These are phyloP conservation scores for Metschnikowia reukaufii DNA, from an alignment of 805 yeast species.

Conservation along the genomic window DNA sequence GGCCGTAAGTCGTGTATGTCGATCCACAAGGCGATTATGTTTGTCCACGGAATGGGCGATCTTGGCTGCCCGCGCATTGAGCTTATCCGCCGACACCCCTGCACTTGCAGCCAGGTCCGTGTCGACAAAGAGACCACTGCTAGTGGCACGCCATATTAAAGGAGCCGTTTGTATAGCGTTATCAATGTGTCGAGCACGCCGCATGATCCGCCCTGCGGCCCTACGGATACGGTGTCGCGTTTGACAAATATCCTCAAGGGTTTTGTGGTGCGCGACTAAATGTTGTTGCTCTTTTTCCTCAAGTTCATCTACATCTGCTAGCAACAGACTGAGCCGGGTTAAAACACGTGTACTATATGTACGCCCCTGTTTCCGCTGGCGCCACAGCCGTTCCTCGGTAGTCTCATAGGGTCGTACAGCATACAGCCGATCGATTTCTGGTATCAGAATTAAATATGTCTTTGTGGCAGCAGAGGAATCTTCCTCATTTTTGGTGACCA, in stretches of 20 bases:
- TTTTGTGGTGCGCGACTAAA: neutral
- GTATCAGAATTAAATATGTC: slow-evolving; percentile 2
- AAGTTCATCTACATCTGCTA: neutral
- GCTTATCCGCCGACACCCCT: neutral
- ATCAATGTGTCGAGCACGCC: neutral
- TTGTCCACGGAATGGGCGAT: neutral
- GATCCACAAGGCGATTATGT: neutral
- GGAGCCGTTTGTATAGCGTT: neutral
- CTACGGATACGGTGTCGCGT: neutral
- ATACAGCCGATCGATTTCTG: neutral
- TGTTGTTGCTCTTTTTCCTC: neutral
- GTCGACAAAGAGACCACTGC: neutral
- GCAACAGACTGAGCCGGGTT: neutral
- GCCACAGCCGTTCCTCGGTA: slow-evolving; percentile 5
- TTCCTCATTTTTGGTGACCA: too few species aligned
- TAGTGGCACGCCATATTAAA: neutral
- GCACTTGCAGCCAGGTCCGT: neutral
- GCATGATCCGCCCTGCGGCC: neutral
- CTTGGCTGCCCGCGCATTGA: neutral
- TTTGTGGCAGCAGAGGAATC: too few species aligned
- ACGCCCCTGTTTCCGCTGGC: neutral
- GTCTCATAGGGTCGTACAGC: slow-evolving; percentile 4
- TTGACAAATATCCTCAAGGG: neutral
- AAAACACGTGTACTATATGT: neutral
- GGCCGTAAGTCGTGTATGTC: neutral